phyloP scores from a whole-genome alignment of 1,139 yeast species.

The Hanseniaspora gamundiae region DNA sequence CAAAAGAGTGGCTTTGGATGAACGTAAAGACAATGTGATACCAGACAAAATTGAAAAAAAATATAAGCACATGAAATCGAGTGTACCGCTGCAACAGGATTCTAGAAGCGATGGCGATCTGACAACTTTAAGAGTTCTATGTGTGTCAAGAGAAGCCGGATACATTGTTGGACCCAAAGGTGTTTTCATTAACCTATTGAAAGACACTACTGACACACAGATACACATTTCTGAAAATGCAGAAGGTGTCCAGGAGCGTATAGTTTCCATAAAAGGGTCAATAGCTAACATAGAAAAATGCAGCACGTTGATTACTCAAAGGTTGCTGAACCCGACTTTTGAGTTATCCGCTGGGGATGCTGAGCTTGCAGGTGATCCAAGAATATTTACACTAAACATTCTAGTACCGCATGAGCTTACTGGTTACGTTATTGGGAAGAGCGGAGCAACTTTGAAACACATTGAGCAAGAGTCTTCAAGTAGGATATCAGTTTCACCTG shows the following conservation, averaged over 20 bases:
- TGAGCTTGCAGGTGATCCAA: conserved; percentile 43
- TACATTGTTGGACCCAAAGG: conserved; percentile 71
- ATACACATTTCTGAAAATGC: conserved; percentile 71
- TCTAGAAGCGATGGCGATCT: too few species aligned
- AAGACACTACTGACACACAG: conserved; percentile 53
- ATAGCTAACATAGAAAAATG: conserved; percentile 77
- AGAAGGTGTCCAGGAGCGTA: conserved; percentile 64
- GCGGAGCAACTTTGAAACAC: conserved; percentile 63
- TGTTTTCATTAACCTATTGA: conserved; percentile 52
- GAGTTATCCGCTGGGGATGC: conserved; percentile 25
- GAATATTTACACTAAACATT: conserved; percentile 45
- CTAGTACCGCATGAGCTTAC: conserved; percentile 72
- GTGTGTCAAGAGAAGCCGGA: conserved; percentile 69
- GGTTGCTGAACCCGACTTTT: conserved; percentile 61
- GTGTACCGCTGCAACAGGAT: conserved; percentile 17
- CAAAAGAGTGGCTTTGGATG: conserved; percentile 64
- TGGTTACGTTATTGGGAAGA: conserved; percentile 76
- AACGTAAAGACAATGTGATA: conserved; percentile 9
- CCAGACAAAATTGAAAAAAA: background rate
- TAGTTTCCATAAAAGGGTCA: conserved; percentile 63
- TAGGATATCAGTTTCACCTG: conserved; percentile 62
- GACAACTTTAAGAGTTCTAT: conserved; percentile 62
- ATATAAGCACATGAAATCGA: conserved; percentile 5
- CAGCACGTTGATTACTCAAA: conserved; percentile 51
- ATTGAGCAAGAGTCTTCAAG: conserved; percentile 82